Percentiles rank a stretch among this genome's conserved stretches.
These are phyloP conservation scores for Claviceps africana DNA, from an alignment of 2,329 filamentous ascomycete species.

Conservation along the genomic window DNA sequence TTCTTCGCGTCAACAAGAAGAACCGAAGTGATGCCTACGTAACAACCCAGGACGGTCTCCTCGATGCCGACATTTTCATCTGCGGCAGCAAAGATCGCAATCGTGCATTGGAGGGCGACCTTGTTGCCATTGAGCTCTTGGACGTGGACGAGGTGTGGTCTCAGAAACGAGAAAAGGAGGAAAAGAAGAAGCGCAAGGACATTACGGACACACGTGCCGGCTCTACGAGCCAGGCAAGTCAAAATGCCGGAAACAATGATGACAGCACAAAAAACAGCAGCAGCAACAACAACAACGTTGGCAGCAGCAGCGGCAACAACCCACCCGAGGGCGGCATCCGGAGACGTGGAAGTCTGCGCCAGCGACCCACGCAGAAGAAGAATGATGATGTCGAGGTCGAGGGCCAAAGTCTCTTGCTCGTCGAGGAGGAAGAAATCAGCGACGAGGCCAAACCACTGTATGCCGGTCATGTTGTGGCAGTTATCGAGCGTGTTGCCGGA, in stretches of 20 bases:
- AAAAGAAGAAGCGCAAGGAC: conserved; percentile 99
- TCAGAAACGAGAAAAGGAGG: conserved; percentile 97
- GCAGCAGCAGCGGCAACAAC: conserved; percentile 45
- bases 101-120: conserved; percentile 86
- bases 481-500: conserved; percentile 90
- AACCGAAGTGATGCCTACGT: conserved; percentile 98
- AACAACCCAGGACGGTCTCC: conserved; percentile 69
- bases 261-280: conserved; percentile 47
- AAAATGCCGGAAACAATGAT: conserved; percentile 47
- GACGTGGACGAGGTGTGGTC: conserved; percentile 98
- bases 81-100: conserved; percentile 98
- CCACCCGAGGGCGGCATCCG: conserved; percentile 72
- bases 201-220: conserved; percentile 80
- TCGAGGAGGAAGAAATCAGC: conserved; percentile 97
- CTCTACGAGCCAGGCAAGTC: conserved; percentile 57
- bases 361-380: conserved; percentile 98
- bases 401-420: conserved; percentile 87
- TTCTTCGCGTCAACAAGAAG: conserved; percentile 98
- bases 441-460: conserved; percentile 97
- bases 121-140: conserved; percentile 88
- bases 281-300: background rate
- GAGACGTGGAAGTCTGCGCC: conserved; percentile 84
- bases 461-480: conserved; percentile 90
- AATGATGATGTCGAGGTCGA: conserved; percentile 99
- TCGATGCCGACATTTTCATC: conserved; percentile 98